Conservation (phyloP, 441 rosid species). For the Jatropha podagrica region DNA sequence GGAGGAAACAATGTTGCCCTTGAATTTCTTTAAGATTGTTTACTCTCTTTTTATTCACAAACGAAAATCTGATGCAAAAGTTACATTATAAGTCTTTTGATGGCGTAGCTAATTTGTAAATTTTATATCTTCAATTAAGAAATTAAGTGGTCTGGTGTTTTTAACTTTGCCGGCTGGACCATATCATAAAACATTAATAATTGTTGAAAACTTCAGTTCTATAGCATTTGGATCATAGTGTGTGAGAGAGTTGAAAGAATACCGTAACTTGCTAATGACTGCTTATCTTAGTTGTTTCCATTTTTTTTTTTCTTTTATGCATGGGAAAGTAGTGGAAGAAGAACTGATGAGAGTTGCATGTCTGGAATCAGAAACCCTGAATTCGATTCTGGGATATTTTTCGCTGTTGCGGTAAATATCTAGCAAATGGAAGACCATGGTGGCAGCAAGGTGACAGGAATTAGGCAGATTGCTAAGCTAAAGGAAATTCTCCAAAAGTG, state of each 20-base stretch:
- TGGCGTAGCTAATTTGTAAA: background rate
- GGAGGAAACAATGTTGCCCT: too few relatives aligned
- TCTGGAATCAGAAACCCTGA: slow-evolving; percentile 32
- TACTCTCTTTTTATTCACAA: too few relatives aligned
- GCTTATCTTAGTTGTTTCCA: background rate
- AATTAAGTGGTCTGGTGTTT: too few relatives aligned
- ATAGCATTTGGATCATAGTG: background rate
- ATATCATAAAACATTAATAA: too few relatives aligned
- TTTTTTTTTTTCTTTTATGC: slow-evolving; percentile 12
- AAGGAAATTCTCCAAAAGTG: slow-evolving; percentile 84
- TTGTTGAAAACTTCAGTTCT: too few relatives aligned
- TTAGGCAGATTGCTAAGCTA: slow-evolving; percentile 74
- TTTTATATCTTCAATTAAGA: too few relatives aligned
- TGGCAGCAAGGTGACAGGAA: slow-evolving; percentile 64
- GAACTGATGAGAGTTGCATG: slow-evolving; percentile 40
- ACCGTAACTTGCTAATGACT: background rate
- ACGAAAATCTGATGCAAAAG: background rate
- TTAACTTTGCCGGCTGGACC: too few relatives aligned
- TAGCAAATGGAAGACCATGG: slow-evolving; percentile 55
- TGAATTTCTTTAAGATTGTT: too few relatives aligned
- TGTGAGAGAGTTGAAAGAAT: background rate
- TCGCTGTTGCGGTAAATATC: slow-evolving; percentile 30
- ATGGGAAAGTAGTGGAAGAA: slow-evolving; percentile 36
- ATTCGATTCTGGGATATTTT: slow-evolving; percentile 28
- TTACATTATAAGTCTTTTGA: background rate